Evolutionary conservation across 139 green algal species (phyloP), one percentile per base, ranked within the genome.

Genomic region (Tetratostichococcus sp.): DNA sequence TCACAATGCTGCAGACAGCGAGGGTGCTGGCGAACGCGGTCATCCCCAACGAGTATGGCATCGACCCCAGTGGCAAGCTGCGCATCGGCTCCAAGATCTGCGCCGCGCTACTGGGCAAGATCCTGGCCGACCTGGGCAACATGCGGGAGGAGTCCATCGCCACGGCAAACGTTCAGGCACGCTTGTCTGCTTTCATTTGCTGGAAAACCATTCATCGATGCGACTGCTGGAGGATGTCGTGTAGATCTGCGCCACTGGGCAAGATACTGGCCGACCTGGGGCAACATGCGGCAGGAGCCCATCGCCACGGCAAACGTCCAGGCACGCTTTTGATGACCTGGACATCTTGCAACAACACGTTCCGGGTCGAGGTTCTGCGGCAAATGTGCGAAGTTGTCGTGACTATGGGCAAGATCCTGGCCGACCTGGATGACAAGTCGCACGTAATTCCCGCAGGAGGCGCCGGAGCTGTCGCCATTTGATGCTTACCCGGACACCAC

Each of bases 191-290:
- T 6, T n/a, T n/a, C n/a, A n/a, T n/a, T n/a, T n/a, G n/a, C n/a
- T n/a, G n/a, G n/a, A n/a, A n/a, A n/a, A n/a, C 39, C 39, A 14
- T 50, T 50, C 39, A 50, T 50, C n/a, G n/a, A n/a, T n/a, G n/a
- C n/a, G n/a, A n/a, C n/a, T n/a, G n/a, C n/a, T n/a, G n/a, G n/a
- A n/a, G n/a, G n/a, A n/a, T n/a, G n/a, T n/a, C n/a, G n/a, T n/a
- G n/a, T n/a, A 50, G 39, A 50, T 50, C 39, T 50, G 79, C 88
- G 79, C 84, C 97, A 73, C 80, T 97, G 76, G 89, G 85, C 65
- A 98, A 98, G 87, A 83, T 97, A 65, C 80, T 97, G 71, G 82
- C 79, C 33, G 94, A 98, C 82, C 71, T 98, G 39, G 79, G 89
- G 84, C 14, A 93, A 85, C 68, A 96, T 92, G 86, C 79, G 84